Base-by-base conservation (phyloP, 805 yeast genomes). In the Wickerhamia fluorescens region DNA sequence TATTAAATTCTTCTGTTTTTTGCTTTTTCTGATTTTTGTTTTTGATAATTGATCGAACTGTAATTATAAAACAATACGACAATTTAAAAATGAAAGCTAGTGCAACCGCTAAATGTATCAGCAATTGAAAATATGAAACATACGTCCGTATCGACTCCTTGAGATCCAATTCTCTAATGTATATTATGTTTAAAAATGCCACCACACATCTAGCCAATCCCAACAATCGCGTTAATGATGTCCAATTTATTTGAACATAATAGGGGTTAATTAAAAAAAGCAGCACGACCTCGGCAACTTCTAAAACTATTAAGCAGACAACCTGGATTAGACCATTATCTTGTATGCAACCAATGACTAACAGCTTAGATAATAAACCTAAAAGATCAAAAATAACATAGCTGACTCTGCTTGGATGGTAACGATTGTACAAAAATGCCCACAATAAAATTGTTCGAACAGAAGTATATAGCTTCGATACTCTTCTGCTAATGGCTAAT, bases 271-370 rank as follows among this genome's bases (percentile, higher is more conserved):
- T 22, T 0, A 36, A 14, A 11, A 58, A 32, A 13, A 59, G 29
- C 12, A 45, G 22, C 1, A 44, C 19, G 11, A 54, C 28, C 14
- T 49, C 58, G 4, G 49, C 7, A 10, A 56, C 28, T 35, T 71
- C 71, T 3, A 62, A 14, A 1, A 54, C 34, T 7, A 66, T 44
- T 16, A 71, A 44, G 10, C 61, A 25, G 3, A 52, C 35, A 0
- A 72, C 62, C 37, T 73, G 78, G 2, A 57, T 62, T 2, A 51
- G 31, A 1, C 77, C 78, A 32, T 52, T 47, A 7, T 38, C 33
- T 36, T 70, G 75, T 11, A 69, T 31, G 14, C 61, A 44, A 0
- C 75, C 74, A 23, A 73, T 56, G 0, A 69, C 44, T 14, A 68
- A 22, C 41, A 66, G 60, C 31, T 58, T 59, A 18, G 30, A 25